Evolutionary conservation across 2,329 filamentous ascomycete genomes (phyloP), one percentile per base, ranked within the genome.

Genomic region (Zymoseptoria brevis): DNA sequence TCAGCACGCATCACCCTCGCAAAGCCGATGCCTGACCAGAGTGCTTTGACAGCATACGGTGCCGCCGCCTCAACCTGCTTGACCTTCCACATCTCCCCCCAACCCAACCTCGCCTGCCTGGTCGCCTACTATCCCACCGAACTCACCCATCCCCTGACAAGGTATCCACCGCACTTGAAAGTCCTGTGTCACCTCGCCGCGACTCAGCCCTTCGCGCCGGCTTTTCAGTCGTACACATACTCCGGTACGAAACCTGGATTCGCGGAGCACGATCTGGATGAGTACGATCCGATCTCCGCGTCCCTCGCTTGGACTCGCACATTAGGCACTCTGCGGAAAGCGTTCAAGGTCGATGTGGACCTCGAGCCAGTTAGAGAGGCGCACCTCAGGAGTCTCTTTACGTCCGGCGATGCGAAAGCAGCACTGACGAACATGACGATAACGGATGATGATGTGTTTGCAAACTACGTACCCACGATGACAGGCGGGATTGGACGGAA

Each of bases 261-360:
- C 58, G 75, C 77, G 16, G 77, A 79, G 60, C 69, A 68, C 11
- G 72, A 71, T 24, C 65, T 74, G 8, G 68, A 70, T 16, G 66
- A 73, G 9, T 79, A 72, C 59, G 72, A 74, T 45, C 71, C 70
- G n/a, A 68, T 77, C 13, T 73, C 77, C 8, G 74, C 75, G 3
- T 70, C 71, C 7, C 61, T 79, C 30, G 69, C 75, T 2, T 78
- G 75, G 74, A 75, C 71, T n/a, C 69, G 77, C 51, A 74, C 74
- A 24, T 61, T 79, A 30, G 68, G 67, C 4, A 64, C 64, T 11
- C 66, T 79, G 57, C 67, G 70, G 26, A 67, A 62, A 50, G 70
- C 64, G 0, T 71, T 72, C 51, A 69, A 68, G 45, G 56, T 68
- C 11, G 61, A 67, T 8, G 41, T 50, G 13, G 57, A 62, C 1